Percentiles rank a stretch among this genome's conserved stretches.
Conservation (phyloP, 805 yeast genomes). For the Barnettozyma sucrosica region DNA sequence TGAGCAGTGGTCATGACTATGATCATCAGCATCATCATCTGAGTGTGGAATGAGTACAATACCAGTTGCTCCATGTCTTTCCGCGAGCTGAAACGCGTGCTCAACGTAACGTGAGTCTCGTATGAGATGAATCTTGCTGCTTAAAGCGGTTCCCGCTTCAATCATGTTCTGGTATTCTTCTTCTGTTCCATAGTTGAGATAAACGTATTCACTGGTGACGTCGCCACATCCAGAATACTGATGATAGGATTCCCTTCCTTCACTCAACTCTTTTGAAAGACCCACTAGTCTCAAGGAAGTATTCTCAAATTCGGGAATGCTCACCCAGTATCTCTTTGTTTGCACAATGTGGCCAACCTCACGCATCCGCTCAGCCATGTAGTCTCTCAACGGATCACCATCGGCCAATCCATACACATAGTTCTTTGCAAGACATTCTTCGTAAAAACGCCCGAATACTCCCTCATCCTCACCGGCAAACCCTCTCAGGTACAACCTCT, state of each 20-base stretch:
- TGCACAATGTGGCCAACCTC: slow-evolving; percentile 46
- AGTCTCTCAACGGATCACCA: slow-evolving; percentile 37
- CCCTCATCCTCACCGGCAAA: slow-evolving; percentile 30
- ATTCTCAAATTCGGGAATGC: slow-evolving; percentile 46
- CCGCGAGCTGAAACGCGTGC: slow-evolving; percentile 33
- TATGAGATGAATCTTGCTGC: slow-evolving; percentile 54
- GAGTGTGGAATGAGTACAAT: slow-evolving; percentile 49
- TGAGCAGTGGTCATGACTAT: slow-evolving; percentile 12
- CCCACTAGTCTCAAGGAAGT: slow-evolving; percentile 38
- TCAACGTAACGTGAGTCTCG: slow-evolving; percentile 28
- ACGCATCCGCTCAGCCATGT: slow-evolving; percentile 44
- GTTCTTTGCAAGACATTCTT: slow-evolving; percentile 8
- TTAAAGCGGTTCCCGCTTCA: slow-evolving; percentile 36
- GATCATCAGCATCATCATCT: slow-evolving; percentile 57
- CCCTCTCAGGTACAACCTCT: slow-evolving; percentile 48
- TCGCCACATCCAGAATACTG: slow-evolving; percentile 63
- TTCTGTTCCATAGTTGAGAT: slow-evolving; percentile 52
- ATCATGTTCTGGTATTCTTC: slow-evolving; percentile 46
- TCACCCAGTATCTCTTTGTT: slow-evolving; percentile 51
- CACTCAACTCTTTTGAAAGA: slow-evolving; percentile 39
- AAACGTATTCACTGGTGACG: slow-evolving; percentile 48
- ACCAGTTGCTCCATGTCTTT: slow-evolving; percentile 55
- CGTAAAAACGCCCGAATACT: slow-evolving; percentile 14
- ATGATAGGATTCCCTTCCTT: slow-evolving; percentile 51
- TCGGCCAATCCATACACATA: slow-evolving; percentile 34